Evolutionary conservation across 2,329 filamentous ascomycete species (phyloP).

Genomic region (Ophiostoma himal-ulmi): DNA sequence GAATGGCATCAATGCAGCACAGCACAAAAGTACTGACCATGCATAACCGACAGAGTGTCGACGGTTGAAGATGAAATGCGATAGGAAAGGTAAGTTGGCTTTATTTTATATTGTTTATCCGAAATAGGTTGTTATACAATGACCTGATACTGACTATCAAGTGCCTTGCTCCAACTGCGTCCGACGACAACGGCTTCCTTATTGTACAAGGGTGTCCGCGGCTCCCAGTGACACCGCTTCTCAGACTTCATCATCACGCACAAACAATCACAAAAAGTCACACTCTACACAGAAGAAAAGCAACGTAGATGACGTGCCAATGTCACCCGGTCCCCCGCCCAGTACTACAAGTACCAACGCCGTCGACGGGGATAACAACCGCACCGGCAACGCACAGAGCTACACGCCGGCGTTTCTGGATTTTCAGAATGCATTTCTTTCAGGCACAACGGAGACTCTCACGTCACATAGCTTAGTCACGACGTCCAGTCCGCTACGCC

Average conservation of each 20-base stretch:
- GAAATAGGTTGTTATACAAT: neutral
- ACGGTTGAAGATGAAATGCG: neutral
- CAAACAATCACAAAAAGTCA: neutral
- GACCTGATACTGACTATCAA: neutral
- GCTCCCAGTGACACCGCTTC: neutral
- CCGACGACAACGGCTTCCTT: neutral
- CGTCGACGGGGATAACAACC: neutral
- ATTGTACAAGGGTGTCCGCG: neutral
- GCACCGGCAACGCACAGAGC: neutral
- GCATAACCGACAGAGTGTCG: neutral
- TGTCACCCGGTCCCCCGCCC: neutral
- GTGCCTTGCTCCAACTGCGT: neutral
- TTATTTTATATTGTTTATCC: neutral
- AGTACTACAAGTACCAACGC: neutral
- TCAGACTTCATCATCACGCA: neutral
- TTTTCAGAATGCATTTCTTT: neutral
- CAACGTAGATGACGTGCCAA: neutral
- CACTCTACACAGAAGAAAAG: neutral
- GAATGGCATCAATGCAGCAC: neutral
- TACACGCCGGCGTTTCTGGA: neutral
- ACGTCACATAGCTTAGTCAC: neutral
- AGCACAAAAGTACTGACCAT: neutral
- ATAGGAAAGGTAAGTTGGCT: neutral
- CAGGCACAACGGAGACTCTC: neutral
- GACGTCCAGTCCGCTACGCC: neutral